Evolutionary conservation across 2,329 filamentous ascomycete genomes (phyloP), one percentile per base, ranked within the genome.

Genomic region (Colletotrichum magnum): DNA sequence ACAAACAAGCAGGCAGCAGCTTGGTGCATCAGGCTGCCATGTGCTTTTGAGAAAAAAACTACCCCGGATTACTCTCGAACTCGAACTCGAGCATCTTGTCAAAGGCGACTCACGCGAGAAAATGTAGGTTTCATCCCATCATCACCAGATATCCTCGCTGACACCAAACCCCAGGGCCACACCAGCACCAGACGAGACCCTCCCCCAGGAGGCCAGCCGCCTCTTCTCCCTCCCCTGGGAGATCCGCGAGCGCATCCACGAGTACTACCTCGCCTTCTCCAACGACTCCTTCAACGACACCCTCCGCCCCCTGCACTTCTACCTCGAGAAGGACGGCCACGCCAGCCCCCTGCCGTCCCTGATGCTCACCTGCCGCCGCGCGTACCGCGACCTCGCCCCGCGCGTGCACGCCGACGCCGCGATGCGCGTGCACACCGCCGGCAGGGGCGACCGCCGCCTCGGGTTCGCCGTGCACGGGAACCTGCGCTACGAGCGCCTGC

Each of bases 291-390:
- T 70, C 21, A 58, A 58, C 21, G 58, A 68, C 58, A 70, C 68
- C n/a, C 47, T 68, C 3, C 52, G 68, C 21, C 68, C 68, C 13
- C 48, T 68, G 41, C 68, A 68, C 53, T 41, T 68, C 24, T 70
- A 68, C 54, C 54, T 70, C 2, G 68, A 70, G 41, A 45, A 68
- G 43, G 68, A 52, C 10, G 58, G 54, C 2, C 68, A 70, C 47
- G 45, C 52, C 15, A 68, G 53, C 6, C 68, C 68, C 6, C 26
- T 70, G 7, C 68, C 68, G 16, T 64, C 71, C 9, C 72, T 75
- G 26, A 72, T 78, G 63, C 71, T 77, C 24, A 75, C 77, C 13
- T 75, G 74, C 68, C 77, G 77, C 48, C 76, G 76, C 32, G 75
- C 73, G 3, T 77, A 77, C 9, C 75, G 77, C 39, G 76, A 78